Evolutionary conservation across 2,329 filamentous ascomycete species (phyloP), one percentile per base, ranked within the genome.

Genomic region (Sporothrix humicola): DNA sequence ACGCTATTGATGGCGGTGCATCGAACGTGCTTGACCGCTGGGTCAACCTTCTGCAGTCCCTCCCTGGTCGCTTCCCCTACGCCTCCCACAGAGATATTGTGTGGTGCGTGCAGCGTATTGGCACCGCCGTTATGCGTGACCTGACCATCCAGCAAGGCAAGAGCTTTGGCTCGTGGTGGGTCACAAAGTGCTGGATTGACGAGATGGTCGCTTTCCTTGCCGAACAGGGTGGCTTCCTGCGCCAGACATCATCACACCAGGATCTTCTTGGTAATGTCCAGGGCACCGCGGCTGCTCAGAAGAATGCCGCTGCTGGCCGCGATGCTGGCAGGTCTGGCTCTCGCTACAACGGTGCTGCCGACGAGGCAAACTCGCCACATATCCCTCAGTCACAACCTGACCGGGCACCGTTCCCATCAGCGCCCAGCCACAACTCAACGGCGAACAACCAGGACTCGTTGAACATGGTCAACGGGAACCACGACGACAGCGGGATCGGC

Each of bases 141-240:
- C 88, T 97, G 73, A 96, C 93, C 0, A 90, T 96, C 69, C 87
- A 89, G 56, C 91, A 92, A 76, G 92, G 92, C 20, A 90, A 91
- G 79, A 95, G 92, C 79, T 97, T 95, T 79, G 92, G 93, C n/a
- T 91, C 92, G 6, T 97, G 94, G 94, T 96, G 93, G 93, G 93
- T 98, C 73, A 94, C 94, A 3, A 97, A 98, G 81, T 95, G 95
- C 73, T 98, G 95, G 87, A 89, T 98, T 71, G 95, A 98, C 79
- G 95, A 98, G 83, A 97, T 97, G 93, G 90, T 94, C 69, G 87
- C 92, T 73, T 98, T 97, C 87, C 86, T 97, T 77, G 94, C 93
- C 0, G 94, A 97, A 78, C 91, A 95, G 78, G 95, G 95, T 69
- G 95, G 95, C 0, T 98, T 98, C 79, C 90, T 98, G 84, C 86